Evolutionary conservation across 148 eudicot species (phyloP), one percentile per base, ranked within the genome.

Genomic region (Vaccinium darrowii): DNA sequence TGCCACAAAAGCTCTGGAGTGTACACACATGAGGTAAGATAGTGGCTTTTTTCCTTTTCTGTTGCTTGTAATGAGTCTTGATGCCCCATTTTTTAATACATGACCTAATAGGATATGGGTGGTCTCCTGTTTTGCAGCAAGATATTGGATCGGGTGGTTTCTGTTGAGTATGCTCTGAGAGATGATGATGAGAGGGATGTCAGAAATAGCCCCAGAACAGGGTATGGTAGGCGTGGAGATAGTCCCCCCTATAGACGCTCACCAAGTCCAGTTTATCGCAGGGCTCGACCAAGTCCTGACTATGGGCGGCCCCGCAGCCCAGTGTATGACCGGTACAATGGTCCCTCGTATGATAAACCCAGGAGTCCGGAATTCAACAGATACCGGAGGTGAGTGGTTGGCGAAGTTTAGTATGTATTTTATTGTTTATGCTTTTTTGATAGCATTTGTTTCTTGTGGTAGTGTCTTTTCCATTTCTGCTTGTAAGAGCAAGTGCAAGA

Each of bases 111-210:
- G 1, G 16, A 53, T 54, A 16, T 14, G 52, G 36, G 23, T 57
- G 54, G 13, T 78, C 7, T 79, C 50, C 47, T 52, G 8, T 73
- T 81, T 82, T 87, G 90, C 98, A 97, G 98, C 88, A 94, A 94
- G 91, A 87, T 97, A 62, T 77, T 91, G 79, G 99, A 97, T 86
- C 92, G 98, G 85, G 98, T 95, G 79, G 94, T 97, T 54, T 93
- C 98, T 19, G 99, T 97, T 81, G 98, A 95, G 87, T 97, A 97
- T 88, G 97, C 99, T 69, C 87, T 94, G 33, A 95, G 94, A 88
- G 98, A 95, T 88, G 98, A 97, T 72, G 93, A 89, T 83, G 99
- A 97, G 87, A 90, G 91, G 78, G 93, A 91, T 56, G 91, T 84
- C 79, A 88, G 92, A 82, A 67, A 65, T 78, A 92, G 95, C 85